These are phyloP conservation scores for Rutidosis leptorrhynchoides DNA, from an alignment of 129 eudicot species.

Conservation along the genomic window DNA sequence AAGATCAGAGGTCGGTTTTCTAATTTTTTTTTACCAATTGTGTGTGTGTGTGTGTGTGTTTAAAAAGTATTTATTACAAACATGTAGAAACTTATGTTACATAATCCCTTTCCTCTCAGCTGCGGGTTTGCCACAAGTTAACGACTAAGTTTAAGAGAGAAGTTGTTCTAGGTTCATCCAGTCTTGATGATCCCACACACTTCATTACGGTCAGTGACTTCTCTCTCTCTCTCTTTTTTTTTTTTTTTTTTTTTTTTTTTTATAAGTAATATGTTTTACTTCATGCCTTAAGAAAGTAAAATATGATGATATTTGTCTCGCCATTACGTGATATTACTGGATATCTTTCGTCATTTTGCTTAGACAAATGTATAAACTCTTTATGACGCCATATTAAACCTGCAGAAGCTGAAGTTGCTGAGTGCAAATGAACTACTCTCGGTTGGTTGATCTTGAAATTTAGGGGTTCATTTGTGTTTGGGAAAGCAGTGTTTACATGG, in stretches of 20 bases:
- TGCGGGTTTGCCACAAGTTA: too few relatives aligned
- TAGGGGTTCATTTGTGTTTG: not conserved
- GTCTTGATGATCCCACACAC: constrained; percentile 84
- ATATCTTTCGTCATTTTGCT: not conserved
- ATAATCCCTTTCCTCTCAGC: constrained; percentile 22
- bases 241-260: too few relatives aligned
- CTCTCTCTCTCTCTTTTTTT: too few relatives aligned
- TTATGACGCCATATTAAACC: not conserved
- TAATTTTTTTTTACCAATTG: too few relatives aligned
- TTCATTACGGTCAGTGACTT: constrained; percentile 74
- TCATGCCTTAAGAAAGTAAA: not conserved
- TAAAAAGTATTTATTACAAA: not conserved
- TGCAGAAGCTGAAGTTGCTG: constrained; percentile 4
- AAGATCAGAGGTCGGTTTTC: too few relatives aligned
- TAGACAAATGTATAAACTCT: not conserved
- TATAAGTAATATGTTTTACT: too few relatives aligned
- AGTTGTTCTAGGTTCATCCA: too few relatives aligned
- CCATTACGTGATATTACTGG: not conserved
- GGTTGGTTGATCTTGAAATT: not conserved
- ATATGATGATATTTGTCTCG: not conserved
- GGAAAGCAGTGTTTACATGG: too few relatives aligned
- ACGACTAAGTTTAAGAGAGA: too few relatives aligned
- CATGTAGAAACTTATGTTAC: not conserved
- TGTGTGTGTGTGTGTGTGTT: too few relatives aligned
- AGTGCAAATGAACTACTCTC: not conserved